Evolutionary conservation across 441 rosid genomes (phyloP).

Genomic region (Raphanus hybrid): DNA sequence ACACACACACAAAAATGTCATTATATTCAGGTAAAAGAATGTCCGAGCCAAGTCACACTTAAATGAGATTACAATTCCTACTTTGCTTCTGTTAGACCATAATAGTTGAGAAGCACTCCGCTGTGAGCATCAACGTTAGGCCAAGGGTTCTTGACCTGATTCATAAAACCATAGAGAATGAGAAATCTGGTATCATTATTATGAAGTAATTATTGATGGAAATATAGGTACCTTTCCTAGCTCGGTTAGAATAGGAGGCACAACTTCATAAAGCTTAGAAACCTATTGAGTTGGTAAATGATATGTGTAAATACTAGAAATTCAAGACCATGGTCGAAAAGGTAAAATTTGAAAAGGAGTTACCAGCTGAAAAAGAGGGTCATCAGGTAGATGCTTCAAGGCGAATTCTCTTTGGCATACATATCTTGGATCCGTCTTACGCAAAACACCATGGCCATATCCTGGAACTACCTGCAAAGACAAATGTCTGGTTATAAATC

Average conservation of each 20-base stretch:
- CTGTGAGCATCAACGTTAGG: conserved; percentile 99
- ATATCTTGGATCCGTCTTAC: conserved; percentile 95
- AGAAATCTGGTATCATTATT: conserved; percentile 1
- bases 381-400: conserved; percentile 91
- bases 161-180: neutral
- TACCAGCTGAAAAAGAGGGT: conserved; percentile 94
- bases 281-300: conserved; percentile 55
- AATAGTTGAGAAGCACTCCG: conserved; percentile 85
- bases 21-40: conserved; percentile 18
- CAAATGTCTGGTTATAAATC: neutral
- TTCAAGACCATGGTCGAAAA: neutral
- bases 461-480: conserved; percentile 89
- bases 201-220: conserved; percentile 7
- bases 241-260: conserved; percentile 91
- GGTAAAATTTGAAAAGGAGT: neutral
- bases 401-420: conserved; percentile 96
- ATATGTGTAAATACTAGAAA: neutral
- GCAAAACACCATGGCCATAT: conserved; percentile 94
- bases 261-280: conserved; percentile 93
- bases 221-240: conserved; percentile 71
- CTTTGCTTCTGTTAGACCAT: conserved; percentile 96
- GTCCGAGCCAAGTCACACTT: conserved; percentile 13
- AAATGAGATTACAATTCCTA: conserved; percentile 24
- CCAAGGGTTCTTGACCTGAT: conserved; percentile 97
- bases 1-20: neutral